Base-by-base conservation (phyloP, 345 rosid genomes). In the Kernera saxatilis region DNA sequence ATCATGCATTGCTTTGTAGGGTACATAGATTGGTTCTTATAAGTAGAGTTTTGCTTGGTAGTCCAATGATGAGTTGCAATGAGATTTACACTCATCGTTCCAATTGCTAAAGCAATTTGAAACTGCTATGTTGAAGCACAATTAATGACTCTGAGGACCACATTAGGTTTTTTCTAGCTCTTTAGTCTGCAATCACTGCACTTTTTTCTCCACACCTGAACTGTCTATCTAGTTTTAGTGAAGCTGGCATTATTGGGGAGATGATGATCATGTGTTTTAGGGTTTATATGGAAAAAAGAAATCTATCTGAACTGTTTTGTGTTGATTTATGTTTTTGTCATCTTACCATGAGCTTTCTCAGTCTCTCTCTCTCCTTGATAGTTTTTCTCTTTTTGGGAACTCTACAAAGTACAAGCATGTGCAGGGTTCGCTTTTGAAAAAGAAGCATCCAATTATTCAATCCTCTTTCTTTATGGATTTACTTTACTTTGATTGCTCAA, bases 21-120 rank as follows among this genome's bases (percentile, higher is more conserved):
- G 14, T 12, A 13, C 2, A 12, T 67, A 25, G 53, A 48, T 70
- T 0, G 12, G 12, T 26, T 48, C 18, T 1, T 14, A 6, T 40
- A 12, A 23, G 1, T 12, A 29, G 0, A 32, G 55, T 57, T 12
- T 5, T 67, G 13, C 1, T 72, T 63, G 14, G 23, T 45, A 18
- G 26, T 69, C 79, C 71, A 22, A 17, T 76, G 79, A 76, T 76
- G 75, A 76, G 75, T 56, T 52, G 25, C 64, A 43, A 52, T 60
- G 79, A 69, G 64, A 9, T 52, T 44, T 36, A 26, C 32, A 35
- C 59, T 69, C 79, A 37, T 76, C 79, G 79, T 75, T 75, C 79
- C 79, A 69, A 75, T 75, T 75, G 59, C 79, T 69, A 52, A 62
- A 75, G 74, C 74, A 60, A 3, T 48, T 66, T 56, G 59, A 56